Conservation (phyloP, 495 filamentous ascomycete species). For the Aspergillus indologenus region DNA sequence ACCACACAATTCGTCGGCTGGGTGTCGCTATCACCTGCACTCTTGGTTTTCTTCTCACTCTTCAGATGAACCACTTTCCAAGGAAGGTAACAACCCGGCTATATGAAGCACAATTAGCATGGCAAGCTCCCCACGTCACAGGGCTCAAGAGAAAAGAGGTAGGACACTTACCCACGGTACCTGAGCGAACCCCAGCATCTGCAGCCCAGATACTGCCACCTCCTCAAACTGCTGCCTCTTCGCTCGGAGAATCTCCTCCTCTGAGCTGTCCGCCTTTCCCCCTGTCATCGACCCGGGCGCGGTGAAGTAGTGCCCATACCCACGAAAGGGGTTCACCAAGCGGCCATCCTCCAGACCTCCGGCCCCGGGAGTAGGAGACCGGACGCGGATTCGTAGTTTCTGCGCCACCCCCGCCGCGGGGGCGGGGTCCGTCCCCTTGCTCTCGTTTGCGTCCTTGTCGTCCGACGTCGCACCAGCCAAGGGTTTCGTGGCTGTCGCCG, state of each 20-base stretch:
- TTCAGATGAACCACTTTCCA: conserved; percentile 45
- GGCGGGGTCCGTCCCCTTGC: not conserved
- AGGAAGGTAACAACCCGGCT: conserved; percentile 44
- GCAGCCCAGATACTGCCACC: conserved; percentile 37
- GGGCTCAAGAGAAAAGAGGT: not conserved
- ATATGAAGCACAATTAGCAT: conserved; percentile 7
- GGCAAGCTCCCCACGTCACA: not conserved
- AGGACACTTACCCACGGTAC: conserved; percentile 36
- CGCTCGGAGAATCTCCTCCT: conserved; percentile 1
- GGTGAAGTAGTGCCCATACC: conserved; percentile 46
- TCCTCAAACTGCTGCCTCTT: conserved; percentile 38
- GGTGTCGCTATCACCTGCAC: conserved; percentile 18
- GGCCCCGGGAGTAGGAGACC: conserved; percentile 37
- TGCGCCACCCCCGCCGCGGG: conserved; percentile 20
- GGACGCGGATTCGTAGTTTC: conserved; percentile 42
- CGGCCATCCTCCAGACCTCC: conserved; percentile 29
- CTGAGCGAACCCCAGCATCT: conserved; percentile 37
- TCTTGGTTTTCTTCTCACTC: conserved; percentile 34
- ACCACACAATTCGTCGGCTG: conserved; percentile 26
- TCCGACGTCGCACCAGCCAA: too few species aligned
- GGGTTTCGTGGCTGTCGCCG: conserved; percentile 7
- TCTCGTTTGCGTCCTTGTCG: not conserved
- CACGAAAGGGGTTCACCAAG: conserved; percentile 43
- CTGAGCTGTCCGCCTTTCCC: conserved; percentile 9
- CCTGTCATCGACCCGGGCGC: conserved; percentile 29